Conservation (phyloP, 768 basidiomycete genomes). For the Amanita jacksonii region DNA sequence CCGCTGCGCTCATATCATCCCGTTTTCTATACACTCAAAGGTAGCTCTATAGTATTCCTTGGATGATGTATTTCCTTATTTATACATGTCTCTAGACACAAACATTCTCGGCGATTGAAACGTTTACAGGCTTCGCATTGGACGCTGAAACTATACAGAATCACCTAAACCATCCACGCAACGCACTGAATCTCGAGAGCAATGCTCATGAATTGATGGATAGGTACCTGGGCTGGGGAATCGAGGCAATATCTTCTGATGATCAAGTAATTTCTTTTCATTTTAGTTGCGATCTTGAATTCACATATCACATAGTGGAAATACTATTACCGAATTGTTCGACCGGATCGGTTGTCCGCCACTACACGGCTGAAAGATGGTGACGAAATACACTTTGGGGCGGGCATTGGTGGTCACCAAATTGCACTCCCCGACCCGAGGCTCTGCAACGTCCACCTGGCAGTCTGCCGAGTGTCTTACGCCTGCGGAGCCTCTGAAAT, state of each 20-base stretch:
- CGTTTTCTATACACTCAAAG: not conserved
- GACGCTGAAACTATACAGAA: conserved; percentile 1
- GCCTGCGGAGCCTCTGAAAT: not conserved
- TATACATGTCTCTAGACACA: not conserved
- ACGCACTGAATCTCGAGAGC: conserved; percentile 2
- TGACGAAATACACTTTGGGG: not conserved
- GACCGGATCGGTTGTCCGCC: not conserved
- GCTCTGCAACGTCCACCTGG: not conserved
- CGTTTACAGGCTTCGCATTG: conserved; percentile 2
- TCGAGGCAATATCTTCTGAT: too few relatives aligned
- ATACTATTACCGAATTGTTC: too few relatives aligned
- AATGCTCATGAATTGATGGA: not conserved
- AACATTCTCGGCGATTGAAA: conserved; percentile 2
- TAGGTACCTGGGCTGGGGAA: too few relatives aligned
- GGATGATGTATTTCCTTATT: conserved; percentile 1
- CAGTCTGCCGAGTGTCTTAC: too few relatives aligned
- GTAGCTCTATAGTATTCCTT: not conserved
- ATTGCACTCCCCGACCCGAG: conserved; percentile 1
- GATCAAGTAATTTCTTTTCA: not conserved
- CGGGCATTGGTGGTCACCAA: not conserved
- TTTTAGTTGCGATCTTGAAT: not conserved
- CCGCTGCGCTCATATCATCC: too few relatives aligned
- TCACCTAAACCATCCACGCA: not conserved
- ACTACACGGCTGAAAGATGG: not conserved
- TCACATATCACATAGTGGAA: not conserved